Evolutionary conservation across 1,284 basidiomycete genomes (phyloP).

Genomic region (Cryptococcus amylolentus): DNA sequence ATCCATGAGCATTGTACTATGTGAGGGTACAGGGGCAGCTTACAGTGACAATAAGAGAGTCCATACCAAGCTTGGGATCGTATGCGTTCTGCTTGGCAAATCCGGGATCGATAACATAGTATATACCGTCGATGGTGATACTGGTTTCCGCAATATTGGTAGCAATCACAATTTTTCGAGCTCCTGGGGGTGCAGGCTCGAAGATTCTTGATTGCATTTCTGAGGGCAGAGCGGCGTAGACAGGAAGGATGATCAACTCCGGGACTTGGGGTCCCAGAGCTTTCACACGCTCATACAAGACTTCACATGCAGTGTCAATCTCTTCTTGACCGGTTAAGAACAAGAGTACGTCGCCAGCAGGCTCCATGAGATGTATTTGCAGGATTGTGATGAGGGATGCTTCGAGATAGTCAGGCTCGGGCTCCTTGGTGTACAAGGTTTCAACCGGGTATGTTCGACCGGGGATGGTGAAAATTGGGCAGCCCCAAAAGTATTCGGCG

Average conservation of each 20-base stretch:
- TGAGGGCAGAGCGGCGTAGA: constrained; percentile 95
- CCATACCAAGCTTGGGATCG: constrained; percentile 96
- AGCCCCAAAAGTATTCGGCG: constrained; percentile 96
- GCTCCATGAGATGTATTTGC: constrained; percentile 98
- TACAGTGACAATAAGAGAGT: constrained; percentile 89
- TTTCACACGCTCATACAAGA: constrained; percentile 96
- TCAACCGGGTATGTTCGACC: constrained; percentile 99
- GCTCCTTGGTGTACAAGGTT: constrained; percentile 95
- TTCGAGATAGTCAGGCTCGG: constrained; percentile 97
- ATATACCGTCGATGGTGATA: constrained; percentile 96
- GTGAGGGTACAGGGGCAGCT: constrained; percentile 12
- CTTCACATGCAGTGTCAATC: constrained; percentile 96
- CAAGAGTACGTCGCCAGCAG: constrained; percentile 90
- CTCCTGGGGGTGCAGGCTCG: constrained; percentile 92
- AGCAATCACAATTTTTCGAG: constrained; percentile 95
- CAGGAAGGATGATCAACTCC: constrained; percentile 91
- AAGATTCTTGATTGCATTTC: constrained; percentile 98
- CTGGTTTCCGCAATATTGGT: constrained; percentile 99
- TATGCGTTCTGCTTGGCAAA: constrained; percentile 99
- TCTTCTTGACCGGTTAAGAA: constrained; percentile 99
- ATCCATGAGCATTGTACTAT: constrained; percentile 3
- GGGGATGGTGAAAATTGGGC: constrained; percentile 99
- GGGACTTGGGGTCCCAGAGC: constrained; percentile 95
- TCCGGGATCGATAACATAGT: constrained; percentile 98
- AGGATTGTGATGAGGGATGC: constrained; percentile 97